Conservation (phyloP, 2,329 filamentous ascomycete species). For the Cercospora sp. region DNA sequence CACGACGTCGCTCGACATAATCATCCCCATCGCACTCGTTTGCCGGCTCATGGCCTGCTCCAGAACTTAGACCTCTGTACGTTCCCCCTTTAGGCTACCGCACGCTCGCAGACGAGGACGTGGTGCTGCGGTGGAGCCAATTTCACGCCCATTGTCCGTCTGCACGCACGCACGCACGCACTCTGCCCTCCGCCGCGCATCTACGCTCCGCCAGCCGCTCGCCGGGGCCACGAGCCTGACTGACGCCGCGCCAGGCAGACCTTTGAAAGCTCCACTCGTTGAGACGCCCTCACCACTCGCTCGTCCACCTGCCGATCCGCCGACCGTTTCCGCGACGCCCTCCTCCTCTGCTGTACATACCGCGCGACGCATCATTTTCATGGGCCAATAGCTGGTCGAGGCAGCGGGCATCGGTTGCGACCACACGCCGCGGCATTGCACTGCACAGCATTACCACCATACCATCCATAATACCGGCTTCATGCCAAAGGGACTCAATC, state of each 20-base stretch:
- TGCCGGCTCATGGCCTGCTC: not conserved
- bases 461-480: conserved; percentile 27
- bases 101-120: not conserved
- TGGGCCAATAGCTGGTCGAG: conserved; percentile 19
- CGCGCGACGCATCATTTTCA: conserved; percentile 16
- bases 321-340: conserved; percentile 8
- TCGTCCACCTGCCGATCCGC: not conserved
- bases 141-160: not conserved
- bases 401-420: conserved; percentile 15
- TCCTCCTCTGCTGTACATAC: conserved; percentile 23
- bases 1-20: not conserved
- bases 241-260: conserved; percentile 5
- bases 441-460: conserved; percentile 4
- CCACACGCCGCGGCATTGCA: conserved; percentile 8
- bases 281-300: not conserved
- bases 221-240: not conserved
- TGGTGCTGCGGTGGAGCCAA: not conserved
- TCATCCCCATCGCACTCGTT: not conserved
- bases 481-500: conserved; percentile 57
- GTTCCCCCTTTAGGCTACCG: not conserved
- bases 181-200: not conserved
- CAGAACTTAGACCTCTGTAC: not conserved
- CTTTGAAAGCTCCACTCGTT: not conserved
- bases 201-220: not conserved
- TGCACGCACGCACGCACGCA: not conserved